Evolutionary conservation across 2,329 filamentous ascomycete species (phyloP).

Genomic region (Trichoderma asperellum): DNA sequence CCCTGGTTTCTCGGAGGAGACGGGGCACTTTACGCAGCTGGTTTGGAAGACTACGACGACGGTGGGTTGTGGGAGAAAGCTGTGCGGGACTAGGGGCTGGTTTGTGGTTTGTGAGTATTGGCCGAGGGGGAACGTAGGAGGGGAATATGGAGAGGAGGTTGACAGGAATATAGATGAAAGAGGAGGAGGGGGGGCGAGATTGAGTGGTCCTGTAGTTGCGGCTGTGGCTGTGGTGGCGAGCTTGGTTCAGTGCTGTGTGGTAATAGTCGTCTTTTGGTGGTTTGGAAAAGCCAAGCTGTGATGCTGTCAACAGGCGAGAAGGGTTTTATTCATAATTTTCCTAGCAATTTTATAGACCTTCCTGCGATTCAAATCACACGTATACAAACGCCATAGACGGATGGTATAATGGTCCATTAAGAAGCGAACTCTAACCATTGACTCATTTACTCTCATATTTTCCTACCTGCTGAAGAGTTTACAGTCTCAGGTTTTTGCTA

Average conservation of each 20-base stretch:
- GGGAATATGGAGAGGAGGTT: slow-evolving; percentile 50
- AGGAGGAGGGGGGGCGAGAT: neutral
- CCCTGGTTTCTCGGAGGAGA: slow-evolving; percentile 60
- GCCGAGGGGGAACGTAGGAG: slow-evolving; percentile 66
- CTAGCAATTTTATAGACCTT: neutral
- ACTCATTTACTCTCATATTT: neutral
- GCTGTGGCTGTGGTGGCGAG: slow-evolving; percentile 14
- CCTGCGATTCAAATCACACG: neutral
- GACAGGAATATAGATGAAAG: neutral
- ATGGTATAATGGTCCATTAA: neutral
- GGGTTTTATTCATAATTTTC: neutral
- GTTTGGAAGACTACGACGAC: slow-evolving; percentile 68
- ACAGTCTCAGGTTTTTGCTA: neutral
- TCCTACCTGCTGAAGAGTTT: no score
- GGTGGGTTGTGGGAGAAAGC: slow-evolving; percentile 58
- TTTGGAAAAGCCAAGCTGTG: neutral
- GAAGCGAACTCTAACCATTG: neutral
- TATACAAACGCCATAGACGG: neutral
- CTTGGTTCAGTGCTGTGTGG: slow-evolving; percentile 8
- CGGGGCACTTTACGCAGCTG: slow-evolving; percentile 74
- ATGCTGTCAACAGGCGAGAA: neutral
- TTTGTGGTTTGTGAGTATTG: slow-evolving; percentile 73
- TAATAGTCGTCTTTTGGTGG: slow-evolving; percentile 16
- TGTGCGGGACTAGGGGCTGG: slow-evolving; percentile 58
- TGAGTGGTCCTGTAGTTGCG: neutral